Evolutionary conservation across 176 grass and related monocot genomes (phyloP).

Genomic region (Ampelocalamus luodianensis): DNA sequence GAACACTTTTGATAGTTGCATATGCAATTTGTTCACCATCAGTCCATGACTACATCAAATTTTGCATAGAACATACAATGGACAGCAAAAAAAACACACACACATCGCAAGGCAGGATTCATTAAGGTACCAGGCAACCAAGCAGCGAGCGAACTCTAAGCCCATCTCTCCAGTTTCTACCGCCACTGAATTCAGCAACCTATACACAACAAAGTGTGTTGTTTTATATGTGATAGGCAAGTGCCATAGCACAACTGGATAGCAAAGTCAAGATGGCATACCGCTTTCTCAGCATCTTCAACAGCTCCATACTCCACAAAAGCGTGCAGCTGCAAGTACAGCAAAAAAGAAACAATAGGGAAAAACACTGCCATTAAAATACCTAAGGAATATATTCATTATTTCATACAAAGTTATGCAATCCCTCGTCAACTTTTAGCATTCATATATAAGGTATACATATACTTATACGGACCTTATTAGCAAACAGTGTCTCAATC

Average conservation of each 20-base stretch:
- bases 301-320: slow-evolving; percentile 90
- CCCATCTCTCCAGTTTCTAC: slow-evolving; percentile 88
- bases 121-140: slow-evolving; percentile 68
- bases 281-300: slow-evolving; percentile 92
- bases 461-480: slow-evolving; percentile 60
- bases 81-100: slow-evolving; percentile 17
- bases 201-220: slow-evolving; percentile 22
- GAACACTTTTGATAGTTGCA: not conserved
- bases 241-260: not conserved
- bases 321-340: slow-evolving; percentile 77
- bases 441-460: slow-evolving; percentile 5
- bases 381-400: slow-evolving; percentile 11
- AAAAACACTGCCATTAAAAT: not conserved
- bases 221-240: slow-evolving; percentile 8
- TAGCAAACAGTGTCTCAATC: slow-evolving; percentile 92
- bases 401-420: not conserved
- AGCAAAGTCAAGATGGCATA: slow-evolving; percentile 52
- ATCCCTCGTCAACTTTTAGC: not conserved
- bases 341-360: slow-evolving; percentile 1
- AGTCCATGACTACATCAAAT: slow-evolving; percentile 4
- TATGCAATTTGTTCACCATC: slow-evolving; percentile 18
- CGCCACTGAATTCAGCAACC: slow-evolving; percentile 83
- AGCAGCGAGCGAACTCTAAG: slow-evolving; percentile 77
- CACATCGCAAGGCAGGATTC: slow-evolving; percentile 34
- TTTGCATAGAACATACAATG: slow-evolving; percentile 9